phyloP scores from a whole-genome alignment of 2,329 filamentous ascomycete genomes.

The Fusarium ambrosium region DNA sequence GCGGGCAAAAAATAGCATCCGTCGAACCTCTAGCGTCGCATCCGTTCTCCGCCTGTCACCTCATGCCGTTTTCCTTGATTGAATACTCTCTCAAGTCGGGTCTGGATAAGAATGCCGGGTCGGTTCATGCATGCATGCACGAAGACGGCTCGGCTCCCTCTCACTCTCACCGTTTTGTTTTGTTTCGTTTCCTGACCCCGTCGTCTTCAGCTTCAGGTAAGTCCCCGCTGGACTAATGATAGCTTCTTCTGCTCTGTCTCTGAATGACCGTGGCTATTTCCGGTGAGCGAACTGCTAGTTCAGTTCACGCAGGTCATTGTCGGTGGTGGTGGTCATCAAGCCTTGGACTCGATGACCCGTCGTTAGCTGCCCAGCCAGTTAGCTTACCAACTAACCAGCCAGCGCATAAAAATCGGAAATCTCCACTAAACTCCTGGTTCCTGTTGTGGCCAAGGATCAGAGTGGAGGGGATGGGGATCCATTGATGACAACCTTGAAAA shows the following conservation, averaged over 20 bases:
- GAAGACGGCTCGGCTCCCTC: conserved; percentile 5
- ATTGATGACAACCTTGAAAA: background rate
- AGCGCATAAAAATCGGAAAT: conserved; percentile 8
- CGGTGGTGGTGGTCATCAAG: background rate
- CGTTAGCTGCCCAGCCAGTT: background rate
- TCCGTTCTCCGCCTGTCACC: conserved; percentile 12
- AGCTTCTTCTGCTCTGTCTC: background rate
- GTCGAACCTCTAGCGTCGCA: conserved; percentile 15
- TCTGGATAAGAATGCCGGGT: background rate
- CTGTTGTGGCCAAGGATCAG: background rate
- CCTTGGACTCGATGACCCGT: background rate
- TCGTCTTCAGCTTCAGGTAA: conserved; percentile 38
- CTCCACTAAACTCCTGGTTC: conserved; percentile 13
- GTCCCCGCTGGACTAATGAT: background rate
- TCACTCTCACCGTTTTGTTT: conserved; percentile 34
- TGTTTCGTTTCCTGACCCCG: conserved; percentile 23
- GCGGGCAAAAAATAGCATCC: conserved; percentile 28
- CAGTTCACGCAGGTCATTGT: conserved; percentile 4
- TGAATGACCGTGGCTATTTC: conserved; percentile 6
- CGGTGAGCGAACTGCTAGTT: conserved; percentile 25
- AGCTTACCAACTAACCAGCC: background rate
- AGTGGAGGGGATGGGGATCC: background rate
- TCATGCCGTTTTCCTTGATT: conserved; percentile 18
- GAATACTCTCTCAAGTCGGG: background rate
- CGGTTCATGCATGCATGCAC: conserved; percentile 1